phyloP scores from a whole-genome alignment of 192 early-diverging fungal species.

The Umbelopsis isabellina region DNA sequence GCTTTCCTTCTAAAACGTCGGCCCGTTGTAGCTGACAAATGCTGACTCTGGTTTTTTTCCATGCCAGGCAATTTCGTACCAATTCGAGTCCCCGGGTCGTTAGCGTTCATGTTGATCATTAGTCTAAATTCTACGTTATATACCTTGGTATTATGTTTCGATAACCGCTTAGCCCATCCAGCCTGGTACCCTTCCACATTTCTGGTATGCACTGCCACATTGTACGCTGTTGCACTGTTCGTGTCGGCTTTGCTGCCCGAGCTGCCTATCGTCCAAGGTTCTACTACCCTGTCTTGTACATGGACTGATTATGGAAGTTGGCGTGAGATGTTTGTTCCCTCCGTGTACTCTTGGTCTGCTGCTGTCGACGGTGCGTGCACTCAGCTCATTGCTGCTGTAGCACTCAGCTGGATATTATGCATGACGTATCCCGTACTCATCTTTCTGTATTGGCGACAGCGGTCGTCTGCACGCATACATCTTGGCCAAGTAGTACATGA shows the following conservation, averaged over 20 bases:
- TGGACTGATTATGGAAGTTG: conserved; percentile 5
- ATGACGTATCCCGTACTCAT: background rate
- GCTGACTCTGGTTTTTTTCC: too few species aligned
- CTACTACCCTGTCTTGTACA: background rate
- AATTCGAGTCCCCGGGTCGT: background rate
- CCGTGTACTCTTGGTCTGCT: background rate
- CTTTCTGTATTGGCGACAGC: background rate
- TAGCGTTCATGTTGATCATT: background rate
- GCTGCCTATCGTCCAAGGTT: background rate
- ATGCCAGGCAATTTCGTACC: background rate
- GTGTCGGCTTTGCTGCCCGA: conserved; percentile 5
- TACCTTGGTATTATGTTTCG: background rate
- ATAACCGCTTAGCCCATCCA: background rate
- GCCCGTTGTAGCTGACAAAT: too few species aligned
- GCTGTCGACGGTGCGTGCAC: background rate
- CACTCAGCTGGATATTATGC: background rate
- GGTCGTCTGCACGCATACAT: background rate
- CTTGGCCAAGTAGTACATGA: too few species aligned
- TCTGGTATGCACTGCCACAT: background rate
- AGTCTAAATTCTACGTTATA: background rate
- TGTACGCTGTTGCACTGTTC: background rate
- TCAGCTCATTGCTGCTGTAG: background rate
- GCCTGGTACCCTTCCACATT: background rate
- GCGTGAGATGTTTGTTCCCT: background rate
- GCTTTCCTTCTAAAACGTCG: too few species aligned